Evolutionary conservation across 2,329 filamentous ascomycete genomes (phyloP), one percentile per base, ranked within the genome.

Genomic region (Mycogone perniciosa): DNA sequence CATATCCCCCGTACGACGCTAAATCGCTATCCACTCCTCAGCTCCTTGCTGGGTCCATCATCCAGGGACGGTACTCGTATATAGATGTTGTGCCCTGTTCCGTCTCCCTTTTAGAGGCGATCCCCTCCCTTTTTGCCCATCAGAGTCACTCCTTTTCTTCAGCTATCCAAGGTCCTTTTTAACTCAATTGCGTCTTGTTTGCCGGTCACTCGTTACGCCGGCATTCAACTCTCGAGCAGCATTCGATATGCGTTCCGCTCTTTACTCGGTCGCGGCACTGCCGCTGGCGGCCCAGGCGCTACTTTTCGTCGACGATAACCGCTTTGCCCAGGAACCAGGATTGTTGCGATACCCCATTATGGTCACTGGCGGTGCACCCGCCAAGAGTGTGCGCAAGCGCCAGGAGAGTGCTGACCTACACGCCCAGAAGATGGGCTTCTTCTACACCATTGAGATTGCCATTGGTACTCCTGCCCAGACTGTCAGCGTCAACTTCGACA

Each of bases 401-500:
- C 67, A 69, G 50, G 53, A 56, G 8, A 60, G 61, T 31, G 56
- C 62, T 42, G 58, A 41, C 1, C 48, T 66, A 7, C 38, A 50
- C 10, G 52, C 56, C 5, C 62, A 65, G 38, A 56, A 60, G 50
- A 60, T 58, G 27, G 67, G 65, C 7, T 67, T 64, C 52, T 66
- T 67, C 50, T 71, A 73, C 59, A 68, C 64, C 37, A 68, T 71
- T 42, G 64, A 70, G 11, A 52, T 73, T 20, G 52, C 55, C 9
- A 58, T 73, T 34, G 71, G 71, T 7, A 70, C 64, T 0, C 71
- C 71, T 4, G 60, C 62, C 5, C 68, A 72, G 50, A 49, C 56
- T 4, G 66, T 73, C 41, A 67, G 60, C 33, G 67, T 73, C 53
- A 64, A 68, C 53, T 64, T 73, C 44, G 70, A 73, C 52, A 73